These are phyloP conservation scores for Neurospora sp. DNA, from an alignment of 495 filamentous ascomycete species.

Conservation along the genomic window DNA sequence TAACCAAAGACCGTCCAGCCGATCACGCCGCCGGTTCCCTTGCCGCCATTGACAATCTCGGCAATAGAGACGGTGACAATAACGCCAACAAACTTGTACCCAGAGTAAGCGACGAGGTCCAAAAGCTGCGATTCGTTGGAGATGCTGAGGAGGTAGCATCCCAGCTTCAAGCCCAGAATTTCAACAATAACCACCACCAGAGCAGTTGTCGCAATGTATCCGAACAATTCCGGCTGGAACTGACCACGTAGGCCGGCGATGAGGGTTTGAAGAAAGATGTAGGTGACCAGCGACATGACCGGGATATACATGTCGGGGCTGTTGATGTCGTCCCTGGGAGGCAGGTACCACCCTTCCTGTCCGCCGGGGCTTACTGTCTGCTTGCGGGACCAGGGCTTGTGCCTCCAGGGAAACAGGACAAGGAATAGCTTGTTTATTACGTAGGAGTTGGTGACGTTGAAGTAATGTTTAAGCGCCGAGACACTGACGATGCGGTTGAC, in stretches of 20 bases:
- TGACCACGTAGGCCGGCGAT: conserved; percentile 84
- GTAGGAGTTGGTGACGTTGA: conserved; percentile 91
- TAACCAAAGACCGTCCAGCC: conserved; percentile 86
- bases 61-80: conserved; percentile 74
- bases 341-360: conserved; percentile 77
- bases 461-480: conserved; percentile 90
- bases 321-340: conserved; percentile 94
- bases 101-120: conserved; percentile 89
- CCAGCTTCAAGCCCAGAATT: conserved; percentile 80
- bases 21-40: conserved; percentile 74
- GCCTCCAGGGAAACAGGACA: conserved; percentile 93
- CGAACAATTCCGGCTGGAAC: conserved; percentile 90
- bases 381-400: conserved; percentile 87
- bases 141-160: conserved; percentile 86
- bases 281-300: conserved; percentile 87
- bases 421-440: conserved; percentile 76
- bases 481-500: conserved; percentile 90
- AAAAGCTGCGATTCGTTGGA: conserved; percentile 78
- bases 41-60: conserved; percentile 64
- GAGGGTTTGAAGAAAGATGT: conserved; percentile 84
- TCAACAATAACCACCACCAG: conserved; percentile 76
- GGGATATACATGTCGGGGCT: conserved; percentile 99
- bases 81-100: conserved; percentile 97
- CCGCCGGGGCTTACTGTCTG: conserved; percentile 53
- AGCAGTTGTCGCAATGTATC: conserved; percentile 75